Conservation (phyloP, 805 yeast species). For the Saccharomyces cerevisiae region DNA sequence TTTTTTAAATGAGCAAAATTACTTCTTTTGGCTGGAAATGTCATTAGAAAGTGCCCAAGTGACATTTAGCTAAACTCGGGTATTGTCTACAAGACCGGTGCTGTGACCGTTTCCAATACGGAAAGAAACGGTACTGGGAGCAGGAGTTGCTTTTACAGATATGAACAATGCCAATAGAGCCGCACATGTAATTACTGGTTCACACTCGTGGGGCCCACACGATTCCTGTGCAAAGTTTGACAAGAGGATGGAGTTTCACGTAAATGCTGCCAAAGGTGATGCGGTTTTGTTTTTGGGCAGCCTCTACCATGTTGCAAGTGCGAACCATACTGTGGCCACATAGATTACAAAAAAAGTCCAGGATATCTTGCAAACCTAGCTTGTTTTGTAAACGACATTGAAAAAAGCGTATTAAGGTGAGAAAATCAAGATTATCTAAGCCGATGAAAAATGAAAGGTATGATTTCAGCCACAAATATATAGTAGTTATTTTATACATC, state of each 20-base stretch:
- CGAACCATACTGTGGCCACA: conserved; percentile 17
- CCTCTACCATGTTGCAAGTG: conserved; percentile 27
- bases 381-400: background rate
- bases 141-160: conserved; percentile 10
- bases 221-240: conserved; percentile 20
- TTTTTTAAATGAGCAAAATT: conserved; percentile 12
- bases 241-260: conserved; percentile 17
- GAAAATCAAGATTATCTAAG: background rate
- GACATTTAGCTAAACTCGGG: conserved; percentile 22
- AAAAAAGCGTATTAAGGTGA: background rate
- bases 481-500: no score
- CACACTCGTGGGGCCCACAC: conserved; percentile 26
- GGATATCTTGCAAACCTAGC: background rate
- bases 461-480: no score
- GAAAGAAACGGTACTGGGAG: conserved; percentile 10
- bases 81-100: conserved; percentile 23
- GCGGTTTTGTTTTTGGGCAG: conserved; percentile 27
- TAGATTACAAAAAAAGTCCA: conserved; percentile 11
- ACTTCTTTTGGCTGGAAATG: conserved; percentile 17
- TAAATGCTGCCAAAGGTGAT: conserved; percentile 29
- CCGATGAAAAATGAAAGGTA: background rate
- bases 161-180: conserved; percentile 27
- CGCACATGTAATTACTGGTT: conserved; percentile 29
- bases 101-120: conserved; percentile 11
- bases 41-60: conserved; percentile 11